Conservation (phyloP, 345 rosid species). For the Diplotaxis tenuifolia region DNA sequence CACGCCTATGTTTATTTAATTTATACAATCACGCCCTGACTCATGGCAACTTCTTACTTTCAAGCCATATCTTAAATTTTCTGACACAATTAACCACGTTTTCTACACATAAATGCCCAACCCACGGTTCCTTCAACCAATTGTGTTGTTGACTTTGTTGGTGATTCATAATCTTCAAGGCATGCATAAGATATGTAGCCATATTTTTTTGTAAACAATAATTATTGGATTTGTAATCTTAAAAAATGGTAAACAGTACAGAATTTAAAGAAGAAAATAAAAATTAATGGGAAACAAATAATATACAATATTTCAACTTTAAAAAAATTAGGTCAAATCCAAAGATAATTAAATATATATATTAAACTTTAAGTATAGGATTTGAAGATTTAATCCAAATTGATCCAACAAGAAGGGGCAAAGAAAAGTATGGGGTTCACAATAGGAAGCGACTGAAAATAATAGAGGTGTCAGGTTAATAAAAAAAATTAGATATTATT, state of each 20-base stretch:
- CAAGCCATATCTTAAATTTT: neutral
- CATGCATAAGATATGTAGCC: too few species aligned
- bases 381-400: neutral
- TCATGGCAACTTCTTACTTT: neutral
- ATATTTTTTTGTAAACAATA: too few species aligned
- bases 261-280: too few species aligned
- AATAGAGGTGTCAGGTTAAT: neutral
- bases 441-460: slow-evolving; percentile 8
- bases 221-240: too few species aligned
- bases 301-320: neutral
- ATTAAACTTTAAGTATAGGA: neutral
- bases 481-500: neutral
- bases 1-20: neutral
- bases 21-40: neutral
- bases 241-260: too few species aligned
- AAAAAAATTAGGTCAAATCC: neutral
- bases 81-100: slow-evolving; percentile 2
- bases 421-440: slow-evolving; percentile 22
- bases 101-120: slow-evolving; percentile 3
- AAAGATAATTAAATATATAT: neutral
- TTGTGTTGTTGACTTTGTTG: neutral
- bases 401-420: neutral
- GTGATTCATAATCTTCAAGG: too few species aligned
- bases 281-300: neutral
- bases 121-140: neutral